phyloP scores from a whole-genome alignment of 2,329 filamentous ascomycete genomes.

The Aspergillus neoniger region DNA sequence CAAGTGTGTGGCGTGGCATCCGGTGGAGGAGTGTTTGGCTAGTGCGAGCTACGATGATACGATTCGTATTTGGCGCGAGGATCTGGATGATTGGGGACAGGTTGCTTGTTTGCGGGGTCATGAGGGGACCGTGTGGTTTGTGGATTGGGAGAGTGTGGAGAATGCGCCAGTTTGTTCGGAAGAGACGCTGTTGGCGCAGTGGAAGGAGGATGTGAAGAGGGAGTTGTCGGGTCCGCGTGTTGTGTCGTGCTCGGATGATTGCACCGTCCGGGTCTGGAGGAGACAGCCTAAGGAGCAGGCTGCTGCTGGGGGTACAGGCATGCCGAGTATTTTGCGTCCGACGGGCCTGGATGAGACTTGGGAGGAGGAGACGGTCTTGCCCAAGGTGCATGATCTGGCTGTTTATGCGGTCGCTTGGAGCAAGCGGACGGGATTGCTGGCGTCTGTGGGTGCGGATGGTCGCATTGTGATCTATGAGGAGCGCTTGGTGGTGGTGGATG shows the following conservation, averaged over 20 bases:
- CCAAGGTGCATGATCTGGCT: constrained; percentile 73
- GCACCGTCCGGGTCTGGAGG: constrained; percentile 77
- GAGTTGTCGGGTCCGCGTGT: constrained; percentile 57
- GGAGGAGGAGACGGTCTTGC: constrained; percentile 75
- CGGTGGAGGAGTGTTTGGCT: constrained; percentile 75
- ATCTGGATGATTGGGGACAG: constrained; percentile 91
- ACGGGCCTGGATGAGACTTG: constrained; percentile 75
- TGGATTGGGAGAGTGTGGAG: constrained; percentile 64
- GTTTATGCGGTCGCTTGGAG: constrained; percentile 89
- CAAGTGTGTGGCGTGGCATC: constrained; percentile 91
- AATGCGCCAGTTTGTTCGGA: not conserved
- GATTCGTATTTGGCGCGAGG: constrained; percentile 84
- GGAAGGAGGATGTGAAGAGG: constrained; percentile 30
- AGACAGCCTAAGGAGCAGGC: constrained; percentile 53
- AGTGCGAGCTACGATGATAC: constrained; percentile 95
- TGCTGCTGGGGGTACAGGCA: constrained; percentile 44
- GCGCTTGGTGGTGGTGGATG: constrained; percentile 34
- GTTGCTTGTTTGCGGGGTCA: constrained; percentile 81
- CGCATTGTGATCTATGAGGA: constrained; percentile 78
- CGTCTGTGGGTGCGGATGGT: constrained; percentile 88
- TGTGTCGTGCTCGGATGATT: constrained; percentile 82
- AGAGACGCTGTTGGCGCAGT: constrained; percentile 17
- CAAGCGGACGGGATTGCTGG: constrained; percentile 70
- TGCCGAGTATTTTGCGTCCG: constrained; percentile 88
- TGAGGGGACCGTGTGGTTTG: constrained; percentile 82